Base-by-base conservation (phyloP, 1,139 yeast genomes). In the Debaryomycetaceae sp. region DNA sequence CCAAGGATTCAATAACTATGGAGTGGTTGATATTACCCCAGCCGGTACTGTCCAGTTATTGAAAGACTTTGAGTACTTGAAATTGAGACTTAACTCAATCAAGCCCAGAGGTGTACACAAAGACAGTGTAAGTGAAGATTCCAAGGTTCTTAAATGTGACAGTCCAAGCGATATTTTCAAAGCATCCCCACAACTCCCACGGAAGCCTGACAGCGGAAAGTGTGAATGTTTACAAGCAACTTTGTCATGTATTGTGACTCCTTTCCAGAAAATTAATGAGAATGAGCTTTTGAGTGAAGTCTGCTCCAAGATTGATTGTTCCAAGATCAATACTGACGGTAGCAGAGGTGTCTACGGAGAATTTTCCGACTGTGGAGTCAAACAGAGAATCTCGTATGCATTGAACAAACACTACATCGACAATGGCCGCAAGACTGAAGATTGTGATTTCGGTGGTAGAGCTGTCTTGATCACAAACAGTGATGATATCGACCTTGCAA, bases 191-290 rank as follows among this genome's bases (percentile, higher is more conserved):
- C 48, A 45, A 1, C 53, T 81, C 29, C 88, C 89, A 1, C 73
- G 67, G 4, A 64, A 76, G 0, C 89, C 89, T 6, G 72, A 79
- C 48, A 47, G 58, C 4, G 67, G 64, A 2, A 72, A 73, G 46
- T 83, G 89, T 59, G 72, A 70, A 34, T 82, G 88, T 53, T 59
- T 80, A 43, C 75, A 75, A 52, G 56, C 70, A 6, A 58, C 74
- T 1, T 58, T 79, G 33, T 64, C 76, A 3, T 83, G 88, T 55
- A 65, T 73, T 30, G 62, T 75, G 13, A 53, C 65, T 16, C 68
- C 77, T 0, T 58, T 56, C 35, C 58, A 55, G 5, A 55, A 55
- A 11, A 52, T 61, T 13, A 46, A 57, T 30, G 67, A 69, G 33
- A 53, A 59, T 19, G 49, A 57, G 3, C 52, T 73, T 6, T 68